phyloP scores from a whole-genome alignment of 2,329 filamentous ascomycete species.

The Teratosphaeria gauchensis region DNA sequence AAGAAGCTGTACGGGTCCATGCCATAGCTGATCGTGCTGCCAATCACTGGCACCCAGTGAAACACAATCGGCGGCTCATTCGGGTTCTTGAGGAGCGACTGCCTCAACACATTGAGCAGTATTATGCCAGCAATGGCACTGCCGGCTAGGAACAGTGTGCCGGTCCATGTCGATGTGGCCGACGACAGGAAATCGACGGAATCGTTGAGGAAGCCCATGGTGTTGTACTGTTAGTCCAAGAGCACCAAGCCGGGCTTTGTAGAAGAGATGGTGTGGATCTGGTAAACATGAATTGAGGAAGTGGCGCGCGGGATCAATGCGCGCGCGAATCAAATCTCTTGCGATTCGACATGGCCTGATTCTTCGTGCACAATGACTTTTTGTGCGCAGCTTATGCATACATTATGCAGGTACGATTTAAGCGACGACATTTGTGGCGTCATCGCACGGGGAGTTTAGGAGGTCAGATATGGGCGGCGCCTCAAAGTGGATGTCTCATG shows the following conservation, averaged over 20 bases:
- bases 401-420: background rate
- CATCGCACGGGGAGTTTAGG: too few species aligned
- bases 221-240: background rate
- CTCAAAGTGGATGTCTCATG: too few species aligned
- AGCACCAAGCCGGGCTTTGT: background rate
- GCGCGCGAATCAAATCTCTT: too few species aligned
- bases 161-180: conserved; percentile 27
- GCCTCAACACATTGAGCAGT: conserved; percentile 67
- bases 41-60: conserved; percentile 62
- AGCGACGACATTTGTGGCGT: too few species aligned
- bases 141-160: conserved; percentile 35
- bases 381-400: background rate
- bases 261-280: background rate
- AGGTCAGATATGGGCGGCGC: too few species aligned
- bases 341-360: background rate
- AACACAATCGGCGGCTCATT: conserved; percentile 56
- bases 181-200: conserved; percentile 9
- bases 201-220: conserved; percentile 22
- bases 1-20: conserved; percentile 92
- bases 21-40: conserved; percentile 86
- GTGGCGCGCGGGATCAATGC: background rate
- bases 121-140: conserved; percentile 49
- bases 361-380: background rate
- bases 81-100: conserved; percentile 58
- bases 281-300: background rate